These are phyloP conservation scores for Podospora comata DNA, from an alignment of 495 filamentous ascomycete genomes.

Conservation along the genomic window DNA sequence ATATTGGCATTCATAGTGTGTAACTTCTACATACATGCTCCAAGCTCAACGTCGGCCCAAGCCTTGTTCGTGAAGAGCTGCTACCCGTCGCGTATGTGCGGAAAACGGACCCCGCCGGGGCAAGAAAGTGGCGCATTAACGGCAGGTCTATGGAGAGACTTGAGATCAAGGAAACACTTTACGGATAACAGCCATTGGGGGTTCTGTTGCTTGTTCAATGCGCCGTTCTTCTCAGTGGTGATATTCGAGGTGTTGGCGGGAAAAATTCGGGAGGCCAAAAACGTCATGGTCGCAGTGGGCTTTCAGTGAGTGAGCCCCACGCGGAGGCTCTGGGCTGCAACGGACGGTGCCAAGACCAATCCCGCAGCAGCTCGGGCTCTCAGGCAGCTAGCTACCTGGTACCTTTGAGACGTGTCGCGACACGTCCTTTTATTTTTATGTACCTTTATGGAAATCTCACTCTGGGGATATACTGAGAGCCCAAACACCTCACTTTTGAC, in stretches of 20 bases:
- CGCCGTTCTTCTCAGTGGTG: neutral
- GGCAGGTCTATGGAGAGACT: neutral
- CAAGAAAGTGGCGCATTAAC: constrained; percentile 21
- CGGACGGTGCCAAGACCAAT: neutral
- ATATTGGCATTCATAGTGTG: neutral
- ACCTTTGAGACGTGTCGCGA: neutral
- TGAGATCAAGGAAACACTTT: neutral
- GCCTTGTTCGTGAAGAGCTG: constrained; percentile 28
- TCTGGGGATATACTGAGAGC: neutral
- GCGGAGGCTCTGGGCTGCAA: neutral
- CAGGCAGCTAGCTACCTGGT: neutral
- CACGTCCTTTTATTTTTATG: constrained; percentile 3
- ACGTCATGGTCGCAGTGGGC: neutral
- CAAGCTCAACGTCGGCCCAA: constrained; percentile 43
- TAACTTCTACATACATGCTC: constrained; percentile 45
- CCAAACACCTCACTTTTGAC: neutral
- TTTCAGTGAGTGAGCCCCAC: neutral
- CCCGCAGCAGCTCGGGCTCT: neutral
- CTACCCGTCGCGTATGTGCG: constrained; percentile 43
- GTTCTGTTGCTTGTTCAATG: neutral
- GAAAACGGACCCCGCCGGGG: constrained; percentile 23
- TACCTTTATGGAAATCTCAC: neutral
- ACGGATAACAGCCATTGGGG: neutral
- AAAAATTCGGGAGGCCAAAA: neutral
- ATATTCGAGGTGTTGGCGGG: neutral